These are phyloP conservation scores for Glebionis coronaria DNA, from an alignment of 129 eudicot species.

Conservation along the genomic window DNA sequence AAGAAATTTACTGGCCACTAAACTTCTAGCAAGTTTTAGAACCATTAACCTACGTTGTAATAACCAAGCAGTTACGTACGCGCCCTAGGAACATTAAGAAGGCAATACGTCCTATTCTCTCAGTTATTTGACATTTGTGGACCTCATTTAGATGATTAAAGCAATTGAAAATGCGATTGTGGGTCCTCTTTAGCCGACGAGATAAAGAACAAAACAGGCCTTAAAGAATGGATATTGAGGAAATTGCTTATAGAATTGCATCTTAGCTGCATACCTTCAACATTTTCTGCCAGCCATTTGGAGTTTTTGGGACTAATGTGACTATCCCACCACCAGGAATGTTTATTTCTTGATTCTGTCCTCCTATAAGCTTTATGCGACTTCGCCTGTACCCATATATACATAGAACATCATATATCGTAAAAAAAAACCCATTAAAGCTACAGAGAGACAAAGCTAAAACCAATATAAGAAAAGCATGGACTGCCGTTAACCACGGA, in stretches of 20 bases:
- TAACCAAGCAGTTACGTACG: too few species aligned
- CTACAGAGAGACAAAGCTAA: background rate
- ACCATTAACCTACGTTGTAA: too few species aligned
- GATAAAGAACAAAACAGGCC: constrained; percentile 1
- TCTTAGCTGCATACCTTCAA: constrained; percentile 57
- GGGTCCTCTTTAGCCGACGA: background rate
- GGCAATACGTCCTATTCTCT: too few species aligned
- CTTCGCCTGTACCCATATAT: constrained; percentile 39
- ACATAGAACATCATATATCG: background rate
- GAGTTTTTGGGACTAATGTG: constrained; percentile 80
- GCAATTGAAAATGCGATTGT: background rate
- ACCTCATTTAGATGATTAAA: background rate
- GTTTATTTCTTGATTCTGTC: constrained; percentile 67
- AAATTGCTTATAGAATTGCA: constrained; percentile 3
- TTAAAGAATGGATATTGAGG: background rate
- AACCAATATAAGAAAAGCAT: constrained; percentile 5
- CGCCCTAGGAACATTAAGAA: too few species aligned
- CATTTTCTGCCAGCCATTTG: constrained; percentile 93
- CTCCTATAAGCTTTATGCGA: constrained; percentile 52
- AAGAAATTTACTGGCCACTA: too few species aligned
- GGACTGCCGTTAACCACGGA: background rate
- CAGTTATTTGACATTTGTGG: background rate
- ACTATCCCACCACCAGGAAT: constrained; percentile 99
- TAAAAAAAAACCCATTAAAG: background rate
- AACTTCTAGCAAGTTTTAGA: too few species aligned